Conservation (phyloP, 164 flowering plant species). For the Aristolochia californica region DNA sequence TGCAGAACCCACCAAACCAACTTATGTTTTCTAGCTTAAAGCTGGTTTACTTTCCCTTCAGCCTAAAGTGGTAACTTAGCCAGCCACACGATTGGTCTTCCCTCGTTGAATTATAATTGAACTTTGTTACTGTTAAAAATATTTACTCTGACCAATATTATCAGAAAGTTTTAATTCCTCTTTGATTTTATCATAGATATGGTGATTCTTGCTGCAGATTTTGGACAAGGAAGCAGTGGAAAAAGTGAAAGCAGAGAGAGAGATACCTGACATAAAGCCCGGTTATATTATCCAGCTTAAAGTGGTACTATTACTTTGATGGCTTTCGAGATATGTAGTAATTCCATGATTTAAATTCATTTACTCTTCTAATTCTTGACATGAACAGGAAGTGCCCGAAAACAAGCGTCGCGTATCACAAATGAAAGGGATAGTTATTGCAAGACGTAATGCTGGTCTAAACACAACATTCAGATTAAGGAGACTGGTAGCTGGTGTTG, state of each 20-base stretch:
- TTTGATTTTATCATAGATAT: background rate
- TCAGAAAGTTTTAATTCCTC: too few species aligned
- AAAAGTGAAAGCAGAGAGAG: slow-evolving; percentile 53
- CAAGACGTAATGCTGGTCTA: slow-evolving; percentile 88
- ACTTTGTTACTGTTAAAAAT: too few species aligned
- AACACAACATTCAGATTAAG: slow-evolving; percentile 75
- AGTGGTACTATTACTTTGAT: slow-evolving; percentile 52
- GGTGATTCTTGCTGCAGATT: slow-evolving; percentile 31
- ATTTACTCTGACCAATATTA: too few species aligned
- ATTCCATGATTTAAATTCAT: slow-evolving; percentile 5
- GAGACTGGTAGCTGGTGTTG: slow-evolving; percentile 86
- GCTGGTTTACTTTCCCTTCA: too few species aligned
- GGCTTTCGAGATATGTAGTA: background rate
- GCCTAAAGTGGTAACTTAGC: too few species aligned
- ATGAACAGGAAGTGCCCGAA: slow-evolving; percentile 86
- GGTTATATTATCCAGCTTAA: slow-evolving; percentile 79
- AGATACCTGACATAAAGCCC: slow-evolving; percentile 77
- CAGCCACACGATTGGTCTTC: background rate
- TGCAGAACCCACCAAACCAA: too few species aligned
- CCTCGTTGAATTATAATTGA: background rate
- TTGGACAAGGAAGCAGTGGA: slow-evolving; percentile 84
- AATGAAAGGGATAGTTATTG: slow-evolving; percentile 82
- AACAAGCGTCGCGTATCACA: slow-evolving; percentile 76
- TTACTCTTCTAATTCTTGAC: slow-evolving; percentile 11
- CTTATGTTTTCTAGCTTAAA: too few species aligned